A percentile compares a stretch with the other conserved stretches of the same genome.
These are phyloP conservation scores for Cladorrhinum samala DNA, from an alignment of 495 filamentous ascomycete genomes.

Conservation along the genomic window DNA sequence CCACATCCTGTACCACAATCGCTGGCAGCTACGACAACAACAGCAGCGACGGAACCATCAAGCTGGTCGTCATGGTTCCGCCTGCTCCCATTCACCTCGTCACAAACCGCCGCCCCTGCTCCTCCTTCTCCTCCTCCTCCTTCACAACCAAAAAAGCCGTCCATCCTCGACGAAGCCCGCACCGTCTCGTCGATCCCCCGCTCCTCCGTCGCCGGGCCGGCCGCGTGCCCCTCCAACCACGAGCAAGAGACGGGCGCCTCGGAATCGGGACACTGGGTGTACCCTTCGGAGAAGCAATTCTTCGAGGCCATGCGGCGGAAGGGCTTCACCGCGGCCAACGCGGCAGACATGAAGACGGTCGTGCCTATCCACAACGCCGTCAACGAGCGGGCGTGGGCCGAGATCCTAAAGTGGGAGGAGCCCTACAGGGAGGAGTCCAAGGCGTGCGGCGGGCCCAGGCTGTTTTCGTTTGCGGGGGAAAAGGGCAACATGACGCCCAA, in stretches of 20 bases:
- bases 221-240: constrained; percentile 55
- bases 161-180: constrained; percentile 50
- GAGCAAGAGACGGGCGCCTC: constrained; percentile 71
- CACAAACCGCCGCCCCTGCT: neutral
- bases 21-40: constrained; percentile 4
- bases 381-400: constrained; percentile 79
- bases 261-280: constrained; percentile 80
- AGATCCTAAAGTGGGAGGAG: constrained; percentile 80
- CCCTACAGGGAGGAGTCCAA: constrained; percentile 41
- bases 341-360: constrained; percentile 75
- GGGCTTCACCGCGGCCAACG: constrained; percentile 45
- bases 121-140: constrained; percentile 13
- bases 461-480: constrained; percentile 79
- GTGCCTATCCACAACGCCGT: constrained; percentile 98
- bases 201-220: constrained; percentile 42
- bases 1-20: neutral
- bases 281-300: constrained; percentile 92
- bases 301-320: constrained; percentile 93
- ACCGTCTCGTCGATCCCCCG: constrained; percentile 81
- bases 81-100: constrained; percentile 4
- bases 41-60: constrained; percentile 3
- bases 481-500: constrained; percentile 64
- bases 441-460: constrained; percentile 70
- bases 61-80: constrained; percentile 26
- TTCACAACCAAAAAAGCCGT: constrained; percentile 6